Evolutionary conservation across 768 basidiomycete genomes (phyloP).

Genomic region (Pisolithus marmoratus): DNA sequence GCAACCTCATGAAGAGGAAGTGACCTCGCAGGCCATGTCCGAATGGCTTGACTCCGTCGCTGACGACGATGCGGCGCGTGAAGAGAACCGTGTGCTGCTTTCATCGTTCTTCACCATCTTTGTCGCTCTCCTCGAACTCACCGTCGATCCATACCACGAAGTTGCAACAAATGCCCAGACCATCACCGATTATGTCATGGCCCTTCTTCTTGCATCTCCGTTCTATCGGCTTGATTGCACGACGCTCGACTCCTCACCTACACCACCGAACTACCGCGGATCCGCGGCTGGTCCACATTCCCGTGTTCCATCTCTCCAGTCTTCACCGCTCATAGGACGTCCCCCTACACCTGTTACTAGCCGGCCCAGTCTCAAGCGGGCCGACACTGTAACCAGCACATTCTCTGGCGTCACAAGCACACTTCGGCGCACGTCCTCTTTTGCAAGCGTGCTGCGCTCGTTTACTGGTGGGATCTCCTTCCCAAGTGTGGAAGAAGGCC

Average conservation of each 20-base stretch:
- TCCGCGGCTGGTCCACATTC: constrained; percentile 32
- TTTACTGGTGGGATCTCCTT: constrained; percentile 69
- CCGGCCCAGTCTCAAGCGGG: constrained; percentile 48
- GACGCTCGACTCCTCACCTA: constrained; percentile 48
- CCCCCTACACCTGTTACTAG: constrained; percentile 41
- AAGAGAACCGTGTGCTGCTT: constrained; percentile 76
- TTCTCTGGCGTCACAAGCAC: constrained; percentile 63
- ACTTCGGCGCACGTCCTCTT: constrained; percentile 71
- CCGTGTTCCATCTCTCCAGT: constrained; percentile 45
- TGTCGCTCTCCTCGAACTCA: constrained; percentile 80
- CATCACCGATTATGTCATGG: constrained; percentile 88
- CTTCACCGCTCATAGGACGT: constrained; percentile 39
- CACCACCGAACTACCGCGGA: constrained; percentile 32
- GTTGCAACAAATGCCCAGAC: constrained; percentile 89
- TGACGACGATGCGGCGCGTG: constrained; percentile 59
- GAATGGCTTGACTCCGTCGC: constrained; percentile 75
- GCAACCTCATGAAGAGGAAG: constrained; percentile 56
- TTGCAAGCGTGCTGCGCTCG: constrained; percentile 69
- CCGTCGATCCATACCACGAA: constrained; percentile 89
- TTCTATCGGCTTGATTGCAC: constrained; percentile 71
- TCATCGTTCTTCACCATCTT: constrained; percentile 96
- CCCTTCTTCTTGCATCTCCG: constrained; percentile 83
- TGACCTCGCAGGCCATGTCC: constrained; percentile 62
- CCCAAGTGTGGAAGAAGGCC: constrained; percentile 54
- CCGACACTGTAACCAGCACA: constrained; percentile 57